Conservation (phyloP, 2,329 filamentous ascomycete species). For the Aspergillus niger region DNA sequence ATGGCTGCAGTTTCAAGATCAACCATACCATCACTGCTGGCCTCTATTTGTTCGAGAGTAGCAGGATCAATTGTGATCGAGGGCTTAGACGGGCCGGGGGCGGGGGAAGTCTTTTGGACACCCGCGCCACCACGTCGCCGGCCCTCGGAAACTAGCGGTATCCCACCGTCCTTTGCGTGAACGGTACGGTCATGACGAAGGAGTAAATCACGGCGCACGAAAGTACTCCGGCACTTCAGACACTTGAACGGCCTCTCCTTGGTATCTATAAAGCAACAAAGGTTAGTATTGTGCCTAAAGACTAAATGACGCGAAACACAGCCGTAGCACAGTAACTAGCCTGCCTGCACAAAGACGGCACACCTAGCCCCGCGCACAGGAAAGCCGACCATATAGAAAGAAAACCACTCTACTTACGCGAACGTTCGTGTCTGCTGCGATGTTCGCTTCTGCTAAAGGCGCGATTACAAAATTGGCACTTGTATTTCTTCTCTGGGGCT, state of each 20-base stretch:
- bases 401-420: conserved; percentile 71
- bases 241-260: conserved; percentile 99
- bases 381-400: neutral
- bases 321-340: neutral
- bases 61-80: conserved; percentile 80
- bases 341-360: neutral
- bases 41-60: conserved; percentile 88
- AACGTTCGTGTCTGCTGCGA: conserved; percentile 93
- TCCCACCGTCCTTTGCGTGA: conserved; percentile 95
- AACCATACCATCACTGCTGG: conserved; percentile 84
- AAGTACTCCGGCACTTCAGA: conserved; percentile 96
- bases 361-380: conserved; percentile 1
- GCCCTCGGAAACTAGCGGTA: conserved; percentile 89
- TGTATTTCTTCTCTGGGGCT: conserved; percentile 96
- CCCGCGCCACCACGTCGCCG: conserved; percentile 63
- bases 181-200: conserved; percentile 97
- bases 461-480: conserved; percentile 97
- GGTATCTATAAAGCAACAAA: conserved; percentile 66
- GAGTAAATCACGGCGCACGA: conserved; percentile 93
- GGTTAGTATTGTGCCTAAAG: neutral
- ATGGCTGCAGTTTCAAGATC: conserved; percentile 97
- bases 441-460: conserved; percentile 98
- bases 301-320: too few species aligned
- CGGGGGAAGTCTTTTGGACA: conserved; percentile 40
- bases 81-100: conserved; percentile 67